Evolutionary conservation across 1,284 basidiomycete genomes (phyloP), one percentile per base, ranked within the genome.

Genomic region (Hypsizygus ulmarius): DNA sequence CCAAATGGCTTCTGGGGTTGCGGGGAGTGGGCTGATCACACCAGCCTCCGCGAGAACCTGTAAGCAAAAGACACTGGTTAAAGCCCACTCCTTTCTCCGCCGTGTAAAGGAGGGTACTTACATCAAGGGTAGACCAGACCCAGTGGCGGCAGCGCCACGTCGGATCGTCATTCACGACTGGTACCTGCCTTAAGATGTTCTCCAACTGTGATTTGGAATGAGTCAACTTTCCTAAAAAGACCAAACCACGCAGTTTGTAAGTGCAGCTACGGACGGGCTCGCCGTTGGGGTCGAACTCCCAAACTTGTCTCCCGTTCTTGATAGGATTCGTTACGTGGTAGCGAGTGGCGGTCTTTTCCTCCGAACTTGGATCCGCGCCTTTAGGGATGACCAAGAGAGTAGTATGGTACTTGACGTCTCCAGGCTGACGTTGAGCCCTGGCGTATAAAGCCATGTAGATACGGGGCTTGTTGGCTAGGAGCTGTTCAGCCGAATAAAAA

Each of bases 401-500:
- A 9, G 36, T 38, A 11, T 38, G 36, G 25, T 38, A 38, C 36
- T 38, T 38, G 36, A 21, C 36, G 16, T 38, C 36, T 21, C 36
- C 36, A 4, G 36, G 36, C 3, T 10, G 1, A 11, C 12, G 36
- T 6, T 10, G 14, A 3, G 15, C 36, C 36, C 36, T 16, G 3
- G 2, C 5, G 19, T 38, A 38, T 5, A 38, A 11, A 19, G 36
- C 36, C 16, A 38, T 38, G 36, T 38, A 38, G 19, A 38, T 14
- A 5, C 36, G 36, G 16, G 36, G 36, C 21, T 25, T 25, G 14
- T 2, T 25, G 1, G 15, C 36, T 5, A 38, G 5, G 6, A 38
- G 8, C 19, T 21, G 36, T 25, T 21, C 2, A 25, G 7, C 8
- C n/a, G 15, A 11, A 25, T 10, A 7, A 25, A 4, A 25, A 25